Conservation (phyloP, 1,139 yeast genomes). For the Saccharomycopsis phalli region DNA sequence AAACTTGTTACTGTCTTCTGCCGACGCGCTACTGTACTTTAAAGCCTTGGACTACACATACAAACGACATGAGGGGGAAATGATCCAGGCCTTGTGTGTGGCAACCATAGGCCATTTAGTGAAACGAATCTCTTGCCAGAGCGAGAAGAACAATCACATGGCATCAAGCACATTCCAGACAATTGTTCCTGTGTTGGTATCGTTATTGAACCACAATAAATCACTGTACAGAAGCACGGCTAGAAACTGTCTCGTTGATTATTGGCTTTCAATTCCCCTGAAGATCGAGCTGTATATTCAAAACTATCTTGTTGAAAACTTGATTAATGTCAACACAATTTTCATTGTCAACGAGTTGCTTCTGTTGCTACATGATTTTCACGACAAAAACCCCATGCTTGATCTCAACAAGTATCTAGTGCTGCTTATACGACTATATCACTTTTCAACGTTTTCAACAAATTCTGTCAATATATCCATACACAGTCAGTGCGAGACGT, state of each 20-base stretch:
- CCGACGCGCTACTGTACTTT: constrained; percentile 8
- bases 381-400: constrained; percentile 2
- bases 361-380: constrained; percentile 3
- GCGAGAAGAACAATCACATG: constrained; percentile 9
- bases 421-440: constrained; percentile 10
- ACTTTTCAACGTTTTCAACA: constrained; percentile 12
- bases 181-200: constrained; percentile 11
- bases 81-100: constrained; percentile 4
- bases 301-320: constrained; percentile 13
- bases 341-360: constrained; percentile 9
- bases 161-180: constrained; percentile 3
- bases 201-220: constrained; percentile 5
- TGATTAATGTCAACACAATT: constrained; percentile 6
- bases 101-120: constrained; percentile 13
- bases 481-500: neutral
- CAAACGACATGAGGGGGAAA: neutral
- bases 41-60: constrained; percentile 3
- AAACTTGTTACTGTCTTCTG: constrained; percentile 5
- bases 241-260: constrained; percentile 10
- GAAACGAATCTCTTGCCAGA: constrained; percentile 12
- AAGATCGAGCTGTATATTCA: constrained; percentile 13
- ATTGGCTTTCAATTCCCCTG: constrained; percentile 18
- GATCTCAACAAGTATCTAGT: constrained; percentile 13
- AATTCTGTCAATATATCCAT: constrained; percentile 4
- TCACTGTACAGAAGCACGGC: neutral